These are phyloP conservation scores for Pseudocercospora cruenta DNA, from an alignment of 2,329 filamentous ascomycete genomes.

Conservation along the genomic window DNA sequence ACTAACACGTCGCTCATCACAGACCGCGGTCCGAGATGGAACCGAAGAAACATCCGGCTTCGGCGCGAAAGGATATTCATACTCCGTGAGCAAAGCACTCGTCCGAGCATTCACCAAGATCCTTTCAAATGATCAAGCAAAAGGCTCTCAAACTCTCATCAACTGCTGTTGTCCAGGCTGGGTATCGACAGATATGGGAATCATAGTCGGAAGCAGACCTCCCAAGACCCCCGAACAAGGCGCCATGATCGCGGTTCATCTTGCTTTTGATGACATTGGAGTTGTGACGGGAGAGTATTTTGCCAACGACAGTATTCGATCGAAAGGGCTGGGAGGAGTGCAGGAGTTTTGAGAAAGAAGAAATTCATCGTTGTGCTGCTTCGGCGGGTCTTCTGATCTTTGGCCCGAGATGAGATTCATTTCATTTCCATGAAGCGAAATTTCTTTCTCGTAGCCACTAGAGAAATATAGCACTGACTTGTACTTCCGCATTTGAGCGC, in stretches of 20 bases:
- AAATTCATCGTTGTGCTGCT: conserved; percentile 1
- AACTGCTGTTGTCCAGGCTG: conserved; percentile 46
- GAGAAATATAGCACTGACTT: not conserved
- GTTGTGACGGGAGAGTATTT: conserved; percentile 42
- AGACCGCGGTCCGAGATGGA: conserved; percentile 26
- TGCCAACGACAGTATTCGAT: conserved; percentile 40
- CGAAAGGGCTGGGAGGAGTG: conserved; percentile 36
- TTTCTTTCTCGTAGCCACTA: not conserved
- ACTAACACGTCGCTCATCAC: not conserved
- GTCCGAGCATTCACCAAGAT: conserved; percentile 40
- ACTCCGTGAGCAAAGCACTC: conserved; percentile 42
- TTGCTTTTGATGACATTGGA: conserved; percentile 42
- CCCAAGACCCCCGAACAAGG: conserved; percentile 43
- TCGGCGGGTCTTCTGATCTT: not conserved
- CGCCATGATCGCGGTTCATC: conserved; percentile 40
- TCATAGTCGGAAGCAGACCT: conserved; percentile 33
- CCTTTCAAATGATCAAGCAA: conserved; percentile 34
- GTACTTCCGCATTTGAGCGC: not conserved
- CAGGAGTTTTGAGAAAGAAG: conserved; percentile 35
- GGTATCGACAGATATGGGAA: conserved; percentile 44
- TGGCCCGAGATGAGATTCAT: conserved; percentile 7
- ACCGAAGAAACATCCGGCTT: conserved; percentile 36
- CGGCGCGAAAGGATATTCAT: conserved; percentile 33
- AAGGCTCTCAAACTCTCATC: too few species aligned
- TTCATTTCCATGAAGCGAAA: conserved; percentile 5